Conservation (phyloP, 2,329 filamentous ascomycete species). For the Madurella fahalii region DNA sequence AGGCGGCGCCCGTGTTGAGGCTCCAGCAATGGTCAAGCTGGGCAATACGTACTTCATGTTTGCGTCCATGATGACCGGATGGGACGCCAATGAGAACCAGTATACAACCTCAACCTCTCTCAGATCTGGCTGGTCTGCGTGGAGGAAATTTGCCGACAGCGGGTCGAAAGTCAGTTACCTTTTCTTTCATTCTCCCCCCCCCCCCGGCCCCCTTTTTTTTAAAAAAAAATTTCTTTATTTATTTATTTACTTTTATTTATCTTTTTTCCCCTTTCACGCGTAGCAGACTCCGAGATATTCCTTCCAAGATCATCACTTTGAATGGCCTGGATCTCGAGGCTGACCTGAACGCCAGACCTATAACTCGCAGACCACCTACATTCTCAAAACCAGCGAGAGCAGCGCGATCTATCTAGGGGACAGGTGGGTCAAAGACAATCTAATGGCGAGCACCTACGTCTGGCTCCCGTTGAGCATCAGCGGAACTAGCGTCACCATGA, state of each 20-base stretch:
- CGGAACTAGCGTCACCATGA: constrained; percentile 48
- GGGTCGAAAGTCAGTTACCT: constrained; percentile 38
- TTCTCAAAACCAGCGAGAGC: constrained; percentile 42
- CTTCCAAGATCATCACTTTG: background rate
- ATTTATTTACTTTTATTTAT: too few relatives aligned
- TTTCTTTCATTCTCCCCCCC: too few relatives aligned
- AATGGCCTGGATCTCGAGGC: constrained; percentile 24
- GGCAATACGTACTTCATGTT: constrained; percentile 62
- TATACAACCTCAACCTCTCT: constrained; percentile 13
- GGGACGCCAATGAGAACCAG: constrained; percentile 60
- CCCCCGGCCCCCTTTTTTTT: too few relatives aligned
- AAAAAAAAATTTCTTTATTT: too few relatives aligned
- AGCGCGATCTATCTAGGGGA: constrained; percentile 62
- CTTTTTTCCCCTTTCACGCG: too few relatives aligned
- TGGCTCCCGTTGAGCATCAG: constrained; percentile 58
- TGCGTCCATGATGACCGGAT: constrained; percentile 53
- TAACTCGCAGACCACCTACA: constrained; percentile 56
- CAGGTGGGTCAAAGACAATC: constrained; percentile 58
- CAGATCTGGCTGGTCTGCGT: constrained; percentile 56
- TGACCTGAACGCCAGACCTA: constrained; percentile 42
- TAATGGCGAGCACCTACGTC: constrained; percentile 58
- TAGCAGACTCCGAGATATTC: too few relatives aligned
- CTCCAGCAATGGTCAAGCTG: constrained; percentile 60
- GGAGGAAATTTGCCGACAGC: constrained; percentile 54
- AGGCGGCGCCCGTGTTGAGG: constrained; percentile 49